These are phyloP conservation scores for Microthyrium microscopicum DNA, from an alignment of 2,329 filamentous ascomycete species.

Conservation along the genomic window DNA sequence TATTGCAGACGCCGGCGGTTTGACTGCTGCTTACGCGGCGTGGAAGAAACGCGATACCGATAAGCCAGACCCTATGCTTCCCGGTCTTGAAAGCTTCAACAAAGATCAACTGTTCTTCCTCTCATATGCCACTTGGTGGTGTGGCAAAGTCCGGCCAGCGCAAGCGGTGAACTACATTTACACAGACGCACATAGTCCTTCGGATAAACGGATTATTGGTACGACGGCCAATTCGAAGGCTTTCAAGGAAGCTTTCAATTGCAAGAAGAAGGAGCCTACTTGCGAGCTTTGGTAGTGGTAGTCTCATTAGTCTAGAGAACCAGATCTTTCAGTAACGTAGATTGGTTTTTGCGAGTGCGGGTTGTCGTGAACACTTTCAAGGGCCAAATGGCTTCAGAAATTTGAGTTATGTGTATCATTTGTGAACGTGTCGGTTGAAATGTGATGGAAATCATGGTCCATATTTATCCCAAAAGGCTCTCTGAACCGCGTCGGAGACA, in stretches of 20 bases:
- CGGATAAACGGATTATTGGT: constrained; percentile 39
- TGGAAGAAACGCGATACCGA: constrained; percentile 43
- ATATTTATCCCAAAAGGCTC: too few relatives aligned
- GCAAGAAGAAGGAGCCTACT: constrained; percentile 46
- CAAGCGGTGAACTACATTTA: background rate
- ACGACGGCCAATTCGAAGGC: constrained; percentile 50
- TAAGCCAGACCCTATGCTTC: constrained; percentile 15
- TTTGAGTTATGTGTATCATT: too few relatives aligned
- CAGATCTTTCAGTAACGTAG: too few relatives aligned
- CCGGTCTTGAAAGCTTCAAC: constrained; percentile 41
- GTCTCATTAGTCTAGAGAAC: too few relatives aligned
- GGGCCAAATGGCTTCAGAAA: too few relatives aligned
- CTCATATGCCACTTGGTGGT: constrained; percentile 48
- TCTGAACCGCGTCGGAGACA: background rate
- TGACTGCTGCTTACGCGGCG: constrained; percentile 44
- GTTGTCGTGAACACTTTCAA: too few relatives aligned
- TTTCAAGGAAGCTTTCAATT: constrained; percentile 54
- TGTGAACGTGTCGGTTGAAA: too few relatives aligned
- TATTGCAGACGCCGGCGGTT: constrained; percentile 52
- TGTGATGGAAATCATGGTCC: too few relatives aligned
- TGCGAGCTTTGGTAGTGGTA: constrained; percentile 50
- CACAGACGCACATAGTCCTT: constrained; percentile 29
- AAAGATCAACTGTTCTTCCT: constrained; percentile 57
- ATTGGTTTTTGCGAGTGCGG: too few relatives aligned
- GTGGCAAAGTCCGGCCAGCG: constrained; percentile 33